A percentile compares a stretch with the other conserved stretches of the same genome.
These are phyloP conservation scores for Seiridium cupressi DNA, from an alignment of 2,329 filamentous ascomycete species.

Conservation along the genomic window DNA sequence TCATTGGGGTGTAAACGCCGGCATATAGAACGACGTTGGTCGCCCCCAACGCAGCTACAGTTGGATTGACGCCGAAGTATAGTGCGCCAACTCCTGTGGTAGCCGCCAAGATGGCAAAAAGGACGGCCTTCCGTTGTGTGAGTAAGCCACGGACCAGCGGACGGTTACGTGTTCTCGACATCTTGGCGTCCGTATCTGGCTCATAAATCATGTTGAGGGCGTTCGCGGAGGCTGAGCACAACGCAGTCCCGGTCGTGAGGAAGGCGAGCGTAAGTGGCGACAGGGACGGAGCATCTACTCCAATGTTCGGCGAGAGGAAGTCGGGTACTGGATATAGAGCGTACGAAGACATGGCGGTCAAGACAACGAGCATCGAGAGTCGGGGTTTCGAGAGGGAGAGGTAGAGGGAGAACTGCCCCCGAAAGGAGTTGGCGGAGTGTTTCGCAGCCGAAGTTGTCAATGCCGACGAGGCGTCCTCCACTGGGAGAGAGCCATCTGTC, in stretches of 20 bases:
- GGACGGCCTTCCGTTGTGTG: slow-evolving; percentile 64
- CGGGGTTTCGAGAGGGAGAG: slow-evolving; percentile 95
- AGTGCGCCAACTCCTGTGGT: slow-evolving; percentile 68
- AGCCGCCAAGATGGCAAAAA: slow-evolving; percentile 78
- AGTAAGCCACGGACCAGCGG: slow-evolving; percentile 84
- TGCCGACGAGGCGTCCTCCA: slow-evolving; percentile 52
- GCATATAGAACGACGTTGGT: slow-evolving; percentile 89
- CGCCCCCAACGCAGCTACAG: slow-evolving; percentile 80
- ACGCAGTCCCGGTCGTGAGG: slow-evolving; percentile 82
- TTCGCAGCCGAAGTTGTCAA: slow-evolving; percentile 51
- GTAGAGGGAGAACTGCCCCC: slow-evolving; percentile 73
- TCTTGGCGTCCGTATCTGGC: slow-evolving; percentile 82
- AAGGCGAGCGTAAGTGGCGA: slow-evolving; percentile 90
- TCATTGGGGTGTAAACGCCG: slow-evolving; percentile 88
- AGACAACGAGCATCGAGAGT: slow-evolving; percentile 84
- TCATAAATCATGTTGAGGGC: slow-evolving; percentile 98
- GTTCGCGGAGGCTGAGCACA: slow-evolving; percentile 90
- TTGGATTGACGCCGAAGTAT: slow-evolving; percentile 91
- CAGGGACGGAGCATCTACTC: slow-evolving; percentile 70
- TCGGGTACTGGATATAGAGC: slow-evolving; percentile 90
- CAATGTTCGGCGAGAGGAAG: slow-evolving; percentile 67
- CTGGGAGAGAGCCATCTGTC: slow-evolving; percentile 35
- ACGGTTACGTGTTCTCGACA: slow-evolving; percentile 89
- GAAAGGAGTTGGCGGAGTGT: slow-evolving; percentile 49
- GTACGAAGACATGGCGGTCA: slow-evolving; percentile 88